Percentiles rank a stretch among this genome's conserved stretches.
phyloP scores from a whole-genome alignment of 2,329 filamentous ascomycete genomes.

The Apiospora aurea region DNA sequence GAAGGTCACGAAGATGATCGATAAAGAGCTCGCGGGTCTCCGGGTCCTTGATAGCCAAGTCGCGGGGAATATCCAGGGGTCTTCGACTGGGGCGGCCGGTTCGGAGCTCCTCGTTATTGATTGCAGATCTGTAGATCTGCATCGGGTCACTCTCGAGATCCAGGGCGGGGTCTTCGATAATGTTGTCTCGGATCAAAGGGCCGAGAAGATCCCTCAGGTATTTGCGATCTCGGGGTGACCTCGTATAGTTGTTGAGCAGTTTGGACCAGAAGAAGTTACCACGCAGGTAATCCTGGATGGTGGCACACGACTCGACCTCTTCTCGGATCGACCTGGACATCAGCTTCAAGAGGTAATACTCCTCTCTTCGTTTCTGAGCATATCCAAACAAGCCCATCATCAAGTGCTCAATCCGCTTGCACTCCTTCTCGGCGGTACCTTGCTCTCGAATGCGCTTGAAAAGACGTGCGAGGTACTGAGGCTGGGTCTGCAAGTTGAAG shows the following conservation, averaged over 20 bases:
- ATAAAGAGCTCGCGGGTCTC: constrained; percentile 95
- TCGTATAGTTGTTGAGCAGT: constrained; percentile 84
- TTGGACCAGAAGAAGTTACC: constrained; percentile 95
- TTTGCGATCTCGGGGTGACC: constrained; percentile 90
- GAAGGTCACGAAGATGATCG: constrained; percentile 88
- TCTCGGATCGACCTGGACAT: constrained; percentile 84
- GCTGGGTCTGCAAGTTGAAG: constrained; percentile 95
- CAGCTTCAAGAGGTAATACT: constrained; percentile 94
- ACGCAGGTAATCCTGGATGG: constrained; percentile 83
- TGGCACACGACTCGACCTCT: constrained; percentile 77
- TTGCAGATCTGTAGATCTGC: constrained; percentile 93
- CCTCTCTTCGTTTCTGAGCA: constrained; percentile 93
- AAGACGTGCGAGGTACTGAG: constrained; percentile 88
- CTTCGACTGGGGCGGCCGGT: constrained; percentile 85
- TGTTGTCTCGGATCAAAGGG: constrained; percentile 85
- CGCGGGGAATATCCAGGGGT: constrained; percentile 83
- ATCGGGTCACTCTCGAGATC: constrained; percentile 97
- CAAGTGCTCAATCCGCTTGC: constrained; percentile 88
- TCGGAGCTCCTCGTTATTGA: constrained; percentile 96
- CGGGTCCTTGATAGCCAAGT: constrained; percentile 93
- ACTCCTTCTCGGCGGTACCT: constrained; percentile 88
- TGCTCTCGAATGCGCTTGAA: constrained; percentile 86
- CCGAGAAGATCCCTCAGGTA: constrained; percentile 88
- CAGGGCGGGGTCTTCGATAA: constrained; percentile 88
- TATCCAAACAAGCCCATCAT: constrained; percentile 98